Percentiles rank a stretch among this genome's conserved stretches.
These are phyloP conservation scores for Inonotus obliquus DNA, from an alignment of 1,284 basidiomycete genomes.

Conservation along the genomic window DNA sequence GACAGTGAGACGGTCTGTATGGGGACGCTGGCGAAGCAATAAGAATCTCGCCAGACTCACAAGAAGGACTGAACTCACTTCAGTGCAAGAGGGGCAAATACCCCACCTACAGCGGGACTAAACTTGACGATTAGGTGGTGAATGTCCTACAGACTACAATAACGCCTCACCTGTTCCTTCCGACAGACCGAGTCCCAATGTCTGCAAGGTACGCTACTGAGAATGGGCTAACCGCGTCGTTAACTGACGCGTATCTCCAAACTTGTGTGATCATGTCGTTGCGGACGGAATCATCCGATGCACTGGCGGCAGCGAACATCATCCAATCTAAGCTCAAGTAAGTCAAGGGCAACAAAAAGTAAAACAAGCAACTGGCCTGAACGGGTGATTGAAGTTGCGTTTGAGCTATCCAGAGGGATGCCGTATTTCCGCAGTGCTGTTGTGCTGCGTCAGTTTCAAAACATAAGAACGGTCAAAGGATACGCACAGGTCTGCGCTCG, in stretches of 20 bases:
- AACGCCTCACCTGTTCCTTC: not conserved
- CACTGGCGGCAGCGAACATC: constrained; percentile 33
- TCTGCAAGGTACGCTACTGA: not conserved
- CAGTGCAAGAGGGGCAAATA: not conserved
- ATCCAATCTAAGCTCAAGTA: constrained; percentile 31
- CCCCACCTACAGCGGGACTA: too few species aligned
- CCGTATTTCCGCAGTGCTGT: not conserved
- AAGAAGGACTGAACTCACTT: not conserved
- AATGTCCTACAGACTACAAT: too few species aligned
- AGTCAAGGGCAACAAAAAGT: not conserved
- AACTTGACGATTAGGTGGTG: too few species aligned
- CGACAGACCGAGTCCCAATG: constrained; percentile 17
- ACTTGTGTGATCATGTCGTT: not conserved
- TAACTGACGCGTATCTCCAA: not conserved
- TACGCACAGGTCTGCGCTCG: not conserved
- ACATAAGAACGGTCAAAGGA: not conserved
- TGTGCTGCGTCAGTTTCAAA: too few species aligned
- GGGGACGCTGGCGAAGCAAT: not conserved
- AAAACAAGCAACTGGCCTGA: not conserved
- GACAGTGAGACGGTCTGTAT: not conserved
- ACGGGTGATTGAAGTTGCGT: not conserved
- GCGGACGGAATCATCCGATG: constrained; percentile 21
- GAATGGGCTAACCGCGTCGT: constrained; percentile 1
- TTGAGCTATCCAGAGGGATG: constrained; percentile 4
- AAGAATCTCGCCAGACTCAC: not conserved